Evolutionary conservation across 352 stramenopile species (phyloP), one percentile per base, ranked within the genome.

Genomic region (Halophytophthora polymorphica): DNA sequence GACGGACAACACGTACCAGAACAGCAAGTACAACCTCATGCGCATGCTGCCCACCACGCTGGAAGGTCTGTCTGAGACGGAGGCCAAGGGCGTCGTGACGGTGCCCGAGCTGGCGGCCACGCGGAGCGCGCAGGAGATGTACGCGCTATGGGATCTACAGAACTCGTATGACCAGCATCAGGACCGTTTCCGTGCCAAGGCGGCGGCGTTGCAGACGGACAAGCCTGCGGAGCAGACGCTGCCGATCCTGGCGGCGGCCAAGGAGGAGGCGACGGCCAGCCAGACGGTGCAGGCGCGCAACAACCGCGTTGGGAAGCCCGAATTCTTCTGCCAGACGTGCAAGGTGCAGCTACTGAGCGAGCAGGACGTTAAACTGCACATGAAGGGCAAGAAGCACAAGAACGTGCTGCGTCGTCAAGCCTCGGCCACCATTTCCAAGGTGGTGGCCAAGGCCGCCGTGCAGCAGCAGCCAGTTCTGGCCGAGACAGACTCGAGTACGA

Each of bases 11-110:
- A 75, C 92, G 43, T 94, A 82, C 44, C 83, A 93, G 47, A 97
- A 96, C 69, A 90, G 84, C 54, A 97, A 97, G 75, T 97, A 97
- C 77, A 93, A 77, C 34, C 56, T 95, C 28, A 87, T 71, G 51
- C 77, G 84, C 22, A 94, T 94, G 84, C 60, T 94, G 18, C 82
- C 84, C 19, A 71, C 62, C 50, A 90, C 84, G 36, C 65, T 67
- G 21, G 75, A 88, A n/a, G 64, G 78, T 39, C 58, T 54, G 23
- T 68, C 61, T 45, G 28, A 47, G 14, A 60, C 62, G 11, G 22
- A 40, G 31, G 43, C 40, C 15, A 41, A 45, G 3, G 41, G 35
- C 25, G 53, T 64, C 31, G 75, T 88, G 35, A 86, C 73, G 21
- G 76, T 94, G 15, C 50, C 68, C 0, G 59, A 86, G 7, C 57